Conservation (phyloP, 2,329 filamentous ascomycete species). For the Aspergillus quadricinctus region DNA sequence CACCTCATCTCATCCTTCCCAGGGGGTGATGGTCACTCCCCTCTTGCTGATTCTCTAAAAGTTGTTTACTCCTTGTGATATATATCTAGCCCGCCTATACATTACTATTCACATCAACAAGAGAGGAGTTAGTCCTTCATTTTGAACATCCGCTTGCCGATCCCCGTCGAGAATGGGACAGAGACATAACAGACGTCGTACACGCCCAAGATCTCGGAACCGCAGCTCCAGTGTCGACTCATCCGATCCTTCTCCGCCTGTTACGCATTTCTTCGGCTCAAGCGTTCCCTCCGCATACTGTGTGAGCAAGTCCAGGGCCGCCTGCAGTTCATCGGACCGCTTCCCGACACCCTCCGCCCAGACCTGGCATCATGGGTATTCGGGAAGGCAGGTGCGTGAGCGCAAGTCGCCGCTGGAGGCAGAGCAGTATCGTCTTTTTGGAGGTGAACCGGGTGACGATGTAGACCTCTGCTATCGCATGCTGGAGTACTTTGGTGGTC, state of each 20-base stretch:
- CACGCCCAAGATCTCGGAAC: conserved; percentile 39
- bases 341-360: conserved; percentile 29
- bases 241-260: conserved; percentile 16
- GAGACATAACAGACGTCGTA: conserved; percentile 45
- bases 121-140: conserved; percentile 3
- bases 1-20: conserved; percentile 34
- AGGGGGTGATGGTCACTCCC: conserved; percentile 37
- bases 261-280: conserved; percentile 7
- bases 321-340: conserved; percentile 22
- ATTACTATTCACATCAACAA: conserved; percentile 3
- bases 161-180: conserved; percentile 38
- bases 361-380: conserved; percentile 41
- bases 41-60: conserved; percentile 19
- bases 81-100: conserved; percentile 4
- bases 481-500: conserved; percentile 47
- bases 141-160: conserved; percentile 1
- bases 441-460: conserved; percentile 43
- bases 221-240: conserved; percentile 21
- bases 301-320: conserved; percentile 7
- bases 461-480: conserved; percentile 45
- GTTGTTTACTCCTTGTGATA: conserved; percentile 4
- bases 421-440: conserved; percentile 44
- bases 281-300: conserved; percentile 5
- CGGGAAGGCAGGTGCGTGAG: conserved; percentile 38
- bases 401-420: conserved; percentile 30